These are phyloP conservation scores for Xanthoceras sorbifolium DNA, from an alignment of 345 rosid genomes.

Conservation along the genomic window DNA sequence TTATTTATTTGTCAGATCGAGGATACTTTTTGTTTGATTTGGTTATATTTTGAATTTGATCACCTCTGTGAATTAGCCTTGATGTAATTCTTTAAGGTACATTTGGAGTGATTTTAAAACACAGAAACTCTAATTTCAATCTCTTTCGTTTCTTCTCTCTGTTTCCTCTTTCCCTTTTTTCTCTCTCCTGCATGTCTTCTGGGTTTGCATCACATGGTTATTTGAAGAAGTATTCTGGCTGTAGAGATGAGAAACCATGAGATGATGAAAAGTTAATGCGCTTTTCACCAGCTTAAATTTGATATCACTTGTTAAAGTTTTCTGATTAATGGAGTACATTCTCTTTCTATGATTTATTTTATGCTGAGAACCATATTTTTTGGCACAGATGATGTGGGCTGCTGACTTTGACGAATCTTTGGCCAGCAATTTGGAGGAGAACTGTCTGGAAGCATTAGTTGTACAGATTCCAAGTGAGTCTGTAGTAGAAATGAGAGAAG, in stretches of 20 bases:
- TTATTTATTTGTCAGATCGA: not conserved
- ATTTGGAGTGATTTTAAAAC: not conserved
- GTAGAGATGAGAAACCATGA: not conserved
- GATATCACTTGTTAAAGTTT: not conserved
- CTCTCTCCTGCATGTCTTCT: not conserved
- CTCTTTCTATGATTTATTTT: not conserved
- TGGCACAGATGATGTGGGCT: constrained; percentile 96
- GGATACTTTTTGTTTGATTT: not conserved
- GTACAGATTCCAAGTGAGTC: constrained; percentile 52
- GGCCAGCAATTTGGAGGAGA: constrained; percentile 55
- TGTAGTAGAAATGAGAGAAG: constrained; percentile 47
- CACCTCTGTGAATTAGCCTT: not conserved
- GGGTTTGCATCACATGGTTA: not conserved
- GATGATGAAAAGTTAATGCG: not conserved
- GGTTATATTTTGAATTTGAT: not conserved
- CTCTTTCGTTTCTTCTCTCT: not conserved
- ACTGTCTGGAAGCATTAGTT: constrained; percentile 72
- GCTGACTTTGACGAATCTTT: constrained; percentile 81
- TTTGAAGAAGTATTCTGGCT: not conserved
- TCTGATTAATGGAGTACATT: not conserved
- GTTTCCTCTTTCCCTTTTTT: not conserved
- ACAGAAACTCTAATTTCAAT: not conserved
- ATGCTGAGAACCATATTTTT: constrained; percentile 16
- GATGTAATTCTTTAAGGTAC: not conserved
- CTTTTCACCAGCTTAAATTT: not conserved